These are phyloP conservation scores for Stellera chamaejasme DNA, from an alignment of 345 rosid genomes.

Conservation along the genomic window DNA sequence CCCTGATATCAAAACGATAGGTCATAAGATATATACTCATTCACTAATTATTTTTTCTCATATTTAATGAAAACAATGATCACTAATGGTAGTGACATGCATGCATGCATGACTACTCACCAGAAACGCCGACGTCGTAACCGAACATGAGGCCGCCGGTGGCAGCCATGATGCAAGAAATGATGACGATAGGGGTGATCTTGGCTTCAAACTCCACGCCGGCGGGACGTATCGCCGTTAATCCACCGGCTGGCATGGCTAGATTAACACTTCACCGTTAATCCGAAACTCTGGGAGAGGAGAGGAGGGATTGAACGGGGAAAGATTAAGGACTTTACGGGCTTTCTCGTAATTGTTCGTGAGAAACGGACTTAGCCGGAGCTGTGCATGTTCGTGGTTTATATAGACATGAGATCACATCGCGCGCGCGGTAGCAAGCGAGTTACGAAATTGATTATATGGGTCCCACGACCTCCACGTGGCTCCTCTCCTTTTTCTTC, in stretches of 20 bases:
- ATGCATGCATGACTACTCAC: conserved; percentile 25
- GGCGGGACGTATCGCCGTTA: conserved; percentile 34
- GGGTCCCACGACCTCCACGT: conserved; percentile 33
- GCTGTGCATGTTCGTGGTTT: not conserved
- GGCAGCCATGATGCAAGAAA: conserved; percentile 93
- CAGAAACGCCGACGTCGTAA: conserved; percentile 88
- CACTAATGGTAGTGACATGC: no score
- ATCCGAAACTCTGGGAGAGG: not conserved
- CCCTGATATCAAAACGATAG: conserved; percentile 29
- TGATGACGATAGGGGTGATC: conserved; percentile 82
- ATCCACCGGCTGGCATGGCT: conserved; percentile 78
- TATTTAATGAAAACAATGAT: not conserved
- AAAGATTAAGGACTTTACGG: not conserved
- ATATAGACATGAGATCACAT: conserved; percentile 6
- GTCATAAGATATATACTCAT: not conserved
- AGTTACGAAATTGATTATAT: conserved; percentile 19
- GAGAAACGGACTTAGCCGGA: not conserved
- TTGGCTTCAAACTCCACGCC: conserved; percentile 82
- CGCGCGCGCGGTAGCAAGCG: not conserved
- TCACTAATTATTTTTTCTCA: not conserved
- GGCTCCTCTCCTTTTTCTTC: conserved; percentile 8
- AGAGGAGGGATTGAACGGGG: conserved; percentile 1
- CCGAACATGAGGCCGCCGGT: conserved; percentile 99
- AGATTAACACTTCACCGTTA: no score
- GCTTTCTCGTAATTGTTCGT: not conserved